These are phyloP conservation scores for Lasiosphaeriaceae sp. DNA, from an alignment of 495 filamentous ascomycete species.

Conservation along the genomic window DNA sequence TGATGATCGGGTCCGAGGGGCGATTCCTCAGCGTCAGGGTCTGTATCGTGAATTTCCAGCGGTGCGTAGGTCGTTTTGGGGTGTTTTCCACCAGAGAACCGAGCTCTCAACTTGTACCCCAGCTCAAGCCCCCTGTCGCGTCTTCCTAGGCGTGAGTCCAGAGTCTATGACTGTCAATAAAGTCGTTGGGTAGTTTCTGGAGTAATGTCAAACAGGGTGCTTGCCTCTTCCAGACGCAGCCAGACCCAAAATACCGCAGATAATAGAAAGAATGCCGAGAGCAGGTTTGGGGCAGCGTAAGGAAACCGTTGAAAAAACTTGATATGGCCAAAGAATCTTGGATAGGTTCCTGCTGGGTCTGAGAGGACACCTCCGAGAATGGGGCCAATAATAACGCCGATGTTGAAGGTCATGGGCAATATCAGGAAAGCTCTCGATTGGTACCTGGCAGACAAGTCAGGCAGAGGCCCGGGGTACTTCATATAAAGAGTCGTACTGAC, in stretches of 20 bases:
- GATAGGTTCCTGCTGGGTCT: slow-evolving; percentile 69
- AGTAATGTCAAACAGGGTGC: slow-evolving; percentile 5
- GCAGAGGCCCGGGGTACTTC: background rate
- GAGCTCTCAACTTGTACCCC: slow-evolving; percentile 24
- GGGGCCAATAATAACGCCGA: slow-evolving; percentile 74
- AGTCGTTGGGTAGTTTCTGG: background rate
- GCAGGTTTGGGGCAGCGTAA: slow-evolving; percentile 71
- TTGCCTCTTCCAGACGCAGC: slow-evolving; percentile 67
- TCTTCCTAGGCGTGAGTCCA: slow-evolving; percentile 42
- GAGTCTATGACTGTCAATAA: slow-evolving; percentile 42
- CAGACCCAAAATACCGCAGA: slow-evolving; percentile 53
- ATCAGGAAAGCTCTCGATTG: slow-evolving; percentile 66
- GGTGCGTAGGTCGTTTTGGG: slow-evolving; percentile 11
- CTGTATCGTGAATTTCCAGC: slow-evolving; percentile 13
- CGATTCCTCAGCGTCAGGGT: slow-evolving; percentile 25
- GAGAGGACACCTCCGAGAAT: slow-evolving; percentile 70
- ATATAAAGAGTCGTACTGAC: slow-evolving; percentile 10
- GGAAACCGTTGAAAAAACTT: slow-evolving; percentile 65
- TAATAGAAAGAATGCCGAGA: slow-evolving; percentile 64
- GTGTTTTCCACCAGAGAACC: slow-evolving; percentile 9
- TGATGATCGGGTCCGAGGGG: slow-evolving; percentile 2
- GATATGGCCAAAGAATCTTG: slow-evolving; percentile 62
- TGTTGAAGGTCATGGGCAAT: slow-evolving; percentile 73
- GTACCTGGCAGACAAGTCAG: slow-evolving; percentile 30
- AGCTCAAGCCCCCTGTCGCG: slow-evolving; percentile 47